These are phyloP conservation scores for Leccinum arenicola DNA, from an alignment of 768 basidiomycete species.

Conservation along the genomic window DNA sequence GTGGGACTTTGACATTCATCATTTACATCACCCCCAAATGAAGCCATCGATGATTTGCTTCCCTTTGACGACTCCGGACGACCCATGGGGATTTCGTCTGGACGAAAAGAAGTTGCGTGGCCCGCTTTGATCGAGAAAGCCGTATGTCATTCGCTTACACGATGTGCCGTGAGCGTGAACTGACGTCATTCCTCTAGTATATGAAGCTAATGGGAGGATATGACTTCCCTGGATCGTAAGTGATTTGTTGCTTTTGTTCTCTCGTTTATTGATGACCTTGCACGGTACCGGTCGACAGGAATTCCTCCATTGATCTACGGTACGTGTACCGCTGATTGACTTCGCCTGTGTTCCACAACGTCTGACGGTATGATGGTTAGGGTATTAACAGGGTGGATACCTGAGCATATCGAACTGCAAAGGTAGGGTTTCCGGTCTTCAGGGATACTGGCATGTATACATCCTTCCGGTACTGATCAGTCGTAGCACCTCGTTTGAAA, in stretches of 20 bases:
- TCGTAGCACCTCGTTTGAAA: constrained; percentile 62
- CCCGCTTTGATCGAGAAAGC: constrained; percentile 82
- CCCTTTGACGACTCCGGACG: constrained; percentile 54
- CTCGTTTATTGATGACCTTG: neutral
- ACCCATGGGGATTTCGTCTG: constrained; percentile 56
- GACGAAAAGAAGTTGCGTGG: constrained; percentile 48
- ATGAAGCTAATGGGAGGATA: constrained; percentile 91
- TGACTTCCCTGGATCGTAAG: constrained; percentile 86
- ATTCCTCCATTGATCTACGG: constrained; percentile 82
- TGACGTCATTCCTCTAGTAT: constrained; percentile 47
- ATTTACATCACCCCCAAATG: neutral
- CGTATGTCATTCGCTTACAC: constrained; percentile 35
- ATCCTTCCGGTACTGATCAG: neutral
- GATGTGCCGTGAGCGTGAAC: neutral
- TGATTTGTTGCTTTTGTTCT: constrained; percentile 12
- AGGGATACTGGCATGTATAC: neutral
- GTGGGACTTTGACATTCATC: constrained; percentile 3
- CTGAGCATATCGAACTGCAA: constrained; percentile 71
- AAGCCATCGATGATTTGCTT: constrained; percentile 72
- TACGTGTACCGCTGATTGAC: constrained; percentile 31
- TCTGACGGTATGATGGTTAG: constrained; percentile 25
- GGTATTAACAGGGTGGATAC: constrained; percentile 87
- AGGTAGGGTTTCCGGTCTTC: constrained; percentile 40
- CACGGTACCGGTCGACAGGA: constrained; percentile 41
- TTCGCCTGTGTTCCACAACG: neutral